These are phyloP conservation scores for Tolypocladium ophioglossoides DNA, from an alignment of 2,329 filamentous ascomycete genomes.

Conservation along the genomic window DNA sequence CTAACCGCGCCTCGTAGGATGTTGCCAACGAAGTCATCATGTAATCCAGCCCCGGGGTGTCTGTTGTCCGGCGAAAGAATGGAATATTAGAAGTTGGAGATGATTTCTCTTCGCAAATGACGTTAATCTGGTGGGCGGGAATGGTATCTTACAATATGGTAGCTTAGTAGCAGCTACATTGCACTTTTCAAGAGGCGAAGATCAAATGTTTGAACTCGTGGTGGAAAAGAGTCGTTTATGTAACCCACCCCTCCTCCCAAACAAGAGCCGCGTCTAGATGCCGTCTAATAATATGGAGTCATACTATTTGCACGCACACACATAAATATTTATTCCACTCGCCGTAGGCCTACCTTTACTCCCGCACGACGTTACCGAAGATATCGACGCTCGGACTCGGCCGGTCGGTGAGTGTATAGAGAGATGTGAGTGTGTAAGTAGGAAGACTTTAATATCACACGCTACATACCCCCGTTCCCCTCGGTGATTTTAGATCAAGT, in stretches of 20 bases:
- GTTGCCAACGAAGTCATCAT: slow-evolving; percentile 86
- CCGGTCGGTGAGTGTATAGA: too few species aligned
- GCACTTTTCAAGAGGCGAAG: neutral
- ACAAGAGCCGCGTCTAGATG: neutral
- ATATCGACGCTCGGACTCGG: too few species aligned
- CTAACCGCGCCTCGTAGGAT: slow-evolving; percentile 44
- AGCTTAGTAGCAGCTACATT: neutral
- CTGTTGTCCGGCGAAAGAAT: neutral
- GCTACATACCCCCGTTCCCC: neutral
- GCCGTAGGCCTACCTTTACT: too few species aligned
- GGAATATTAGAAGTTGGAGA: neutral
- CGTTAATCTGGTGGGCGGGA: neutral
- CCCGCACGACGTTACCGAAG: too few species aligned
- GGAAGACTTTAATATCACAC: neutral
- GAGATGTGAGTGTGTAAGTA: too few species aligned
- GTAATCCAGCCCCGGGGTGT: slow-evolving; percentile 37
- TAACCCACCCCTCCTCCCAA: neutral
- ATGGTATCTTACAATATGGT: neutral
- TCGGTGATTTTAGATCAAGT: neutral
- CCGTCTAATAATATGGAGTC: neutral
- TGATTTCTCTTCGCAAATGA: neutral
- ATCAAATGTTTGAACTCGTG: neutral
- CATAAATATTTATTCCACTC: too few species aligned
- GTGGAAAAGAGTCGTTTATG: neutral
- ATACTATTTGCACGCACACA: too few species aligned